Percentiles rank a stretch among this genome's conserved stretches.
Evolutionary conservation across 1,284 basidiomycete genomes (phyloP).

Genomic region (Pholiota adiposa): DNA sequence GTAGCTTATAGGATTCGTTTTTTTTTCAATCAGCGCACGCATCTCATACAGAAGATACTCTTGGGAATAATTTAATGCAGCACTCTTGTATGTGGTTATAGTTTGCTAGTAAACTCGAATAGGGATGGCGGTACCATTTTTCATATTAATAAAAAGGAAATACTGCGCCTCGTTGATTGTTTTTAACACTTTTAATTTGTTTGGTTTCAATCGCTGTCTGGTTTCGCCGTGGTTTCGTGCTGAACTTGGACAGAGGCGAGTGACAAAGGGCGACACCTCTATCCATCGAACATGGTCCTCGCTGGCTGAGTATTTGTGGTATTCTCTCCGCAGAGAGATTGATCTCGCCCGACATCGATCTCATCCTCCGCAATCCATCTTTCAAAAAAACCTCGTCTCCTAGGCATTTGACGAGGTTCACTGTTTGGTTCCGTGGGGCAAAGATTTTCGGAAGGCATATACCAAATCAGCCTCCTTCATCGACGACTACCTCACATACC

Average conservation of each 20-base stretch:
- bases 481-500: not conserved
- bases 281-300: slow-evolving; percentile 16
- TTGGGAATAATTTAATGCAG: no score
- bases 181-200: no score
- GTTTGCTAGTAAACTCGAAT: no score
- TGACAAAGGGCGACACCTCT: slow-evolving; percentile 16
- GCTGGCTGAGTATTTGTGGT: slow-evolving; percentile 23
- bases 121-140: no score
- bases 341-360: slow-evolving; percentile 17
- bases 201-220: no score
- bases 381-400: slow-evolving; percentile 23
- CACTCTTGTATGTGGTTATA: no score
- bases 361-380: slow-evolving; percentile 18
- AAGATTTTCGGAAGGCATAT: slow-evolving; percentile 24
- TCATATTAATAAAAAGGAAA: no score
- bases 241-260: slow-evolving; percentile 12
- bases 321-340: slow-evolving; percentile 24
- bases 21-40: no score
- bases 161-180: no score
- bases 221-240: slow-evolving; percentile 8
- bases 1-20: no score
- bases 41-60: no score
- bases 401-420: slow-evolving; percentile 28
- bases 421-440: slow-evolving; percentile 23
- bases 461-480: slow-evolving; percentile 16